phyloP scores from a whole-genome alignment of 1,284 basidiomycete species.

The Cerioporus squamosus region DNA sequence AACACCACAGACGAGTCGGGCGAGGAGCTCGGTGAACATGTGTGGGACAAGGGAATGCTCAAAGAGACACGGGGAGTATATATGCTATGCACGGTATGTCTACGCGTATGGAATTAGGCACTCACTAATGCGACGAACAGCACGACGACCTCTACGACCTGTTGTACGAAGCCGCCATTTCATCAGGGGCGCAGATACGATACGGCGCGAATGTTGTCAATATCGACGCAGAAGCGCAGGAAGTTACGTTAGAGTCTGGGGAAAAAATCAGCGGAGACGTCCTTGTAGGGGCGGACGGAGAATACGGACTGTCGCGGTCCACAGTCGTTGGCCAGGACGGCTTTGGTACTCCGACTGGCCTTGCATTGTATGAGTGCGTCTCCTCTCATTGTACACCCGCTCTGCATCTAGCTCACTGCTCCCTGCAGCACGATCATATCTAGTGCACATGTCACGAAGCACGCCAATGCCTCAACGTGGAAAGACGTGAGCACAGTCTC shows the following conservation, averaged over 20 bases:
- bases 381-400: background rate
- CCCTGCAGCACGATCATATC: slow-evolving; percentile 45
- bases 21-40: slow-evolving; percentile 50
- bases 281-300: slow-evolving; percentile 67
- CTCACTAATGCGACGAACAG: slow-evolving; percentile 30
- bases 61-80: slow-evolving; percentile 58
- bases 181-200: slow-evolving; percentile 32
- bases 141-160: slow-evolving; percentile 42
- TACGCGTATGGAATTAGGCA: slow-evolving; percentile 32
- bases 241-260: slow-evolving; percentile 51
- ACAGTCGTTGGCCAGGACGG: slow-evolving; percentile 37
- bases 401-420: background rate
- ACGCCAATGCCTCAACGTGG: slow-evolving; percentile 18
- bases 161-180: slow-evolving; percentile 48
- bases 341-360: slow-evolving; percentile 32
- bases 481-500: background rate
- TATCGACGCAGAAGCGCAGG: slow-evolving; percentile 17
- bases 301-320: slow-evolving; percentile 28
- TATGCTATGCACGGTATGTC: slow-evolving; percentile 50
- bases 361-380: slow-evolving; percentile 49
- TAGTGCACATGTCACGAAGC: slow-evolving; percentile 34
- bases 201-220: slow-evolving; percentile 23
- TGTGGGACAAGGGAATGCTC: slow-evolving; percentile 58
- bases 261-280: slow-evolving; percentile 53
- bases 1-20: slow-evolving; percentile 37